Conservation (phyloP, 1,139 yeast genomes). For the Pichia norvegensis region DNA sequence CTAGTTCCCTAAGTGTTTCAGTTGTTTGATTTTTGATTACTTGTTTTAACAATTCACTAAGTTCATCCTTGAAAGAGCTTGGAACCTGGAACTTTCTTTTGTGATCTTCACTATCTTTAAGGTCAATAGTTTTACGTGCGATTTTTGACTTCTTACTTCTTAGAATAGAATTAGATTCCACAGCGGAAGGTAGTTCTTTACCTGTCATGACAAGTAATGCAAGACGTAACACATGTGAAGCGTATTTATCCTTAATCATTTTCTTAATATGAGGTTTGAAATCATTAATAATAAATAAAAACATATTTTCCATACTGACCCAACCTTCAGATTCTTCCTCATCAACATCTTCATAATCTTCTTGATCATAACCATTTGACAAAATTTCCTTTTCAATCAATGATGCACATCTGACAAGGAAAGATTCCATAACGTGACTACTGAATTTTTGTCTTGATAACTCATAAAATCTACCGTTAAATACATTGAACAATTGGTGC, state of each 20-base stretch:
- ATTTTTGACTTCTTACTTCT: constrained; percentile 83
- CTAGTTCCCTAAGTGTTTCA: constrained; percentile 54
- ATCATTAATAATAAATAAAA: constrained; percentile 60
- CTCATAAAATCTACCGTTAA: constrained; percentile 65
- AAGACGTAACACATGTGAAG: constrained; percentile 79
- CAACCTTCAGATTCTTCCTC: constrained; percentile 31
- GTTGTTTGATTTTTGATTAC: constrained; percentile 37
- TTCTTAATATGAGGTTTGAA: constrained; percentile 49
- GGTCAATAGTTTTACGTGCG: constrained; percentile 89
- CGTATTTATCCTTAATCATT: constrained; percentile 71
- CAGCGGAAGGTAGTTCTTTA: constrained; percentile 70
- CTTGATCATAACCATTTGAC: constrained; percentile 28
- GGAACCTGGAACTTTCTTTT: constrained; percentile 67
- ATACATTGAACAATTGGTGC: constrained; percentile 54
- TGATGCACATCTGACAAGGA: constrained; percentile 69
- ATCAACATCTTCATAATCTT: constrained; percentile 28
- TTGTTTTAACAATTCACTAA: constrained; percentile 38
- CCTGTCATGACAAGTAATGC: constrained; percentile 68
- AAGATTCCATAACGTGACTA: constrained; percentile 87
- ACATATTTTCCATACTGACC: constrained; percentile 55
- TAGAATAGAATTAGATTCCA: constrained; percentile 62
- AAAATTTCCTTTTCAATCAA: constrained; percentile 63
- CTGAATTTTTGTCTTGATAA: constrained; percentile 83
- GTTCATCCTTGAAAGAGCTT: constrained; percentile 54
- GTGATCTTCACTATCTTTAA: constrained; percentile 68